Conservation (phyloP, 148 eudicot species). For the Chenopodium quinoa region DNA sequence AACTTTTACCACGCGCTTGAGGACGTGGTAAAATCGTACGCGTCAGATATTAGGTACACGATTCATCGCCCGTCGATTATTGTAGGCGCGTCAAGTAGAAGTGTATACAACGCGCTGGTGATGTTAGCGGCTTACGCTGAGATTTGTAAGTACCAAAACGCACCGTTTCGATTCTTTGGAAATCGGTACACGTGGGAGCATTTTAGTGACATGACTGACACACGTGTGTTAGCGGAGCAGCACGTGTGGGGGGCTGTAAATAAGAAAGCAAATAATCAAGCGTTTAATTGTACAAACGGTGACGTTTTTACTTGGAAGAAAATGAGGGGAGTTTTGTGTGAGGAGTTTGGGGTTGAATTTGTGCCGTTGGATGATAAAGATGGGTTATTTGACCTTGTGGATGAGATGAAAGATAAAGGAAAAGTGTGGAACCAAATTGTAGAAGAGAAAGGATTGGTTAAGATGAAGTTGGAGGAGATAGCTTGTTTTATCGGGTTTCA, state of each 20-base stretch:
- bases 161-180: constrained; percentile 38
- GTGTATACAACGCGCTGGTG: constrained; percentile 34
- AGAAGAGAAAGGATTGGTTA: constrained; percentile 32
- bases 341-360: constrained; percentile 37
- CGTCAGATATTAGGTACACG: constrained; percentile 28
- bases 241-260: constrained; percentile 44
- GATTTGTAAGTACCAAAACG: constrained; percentile 37
- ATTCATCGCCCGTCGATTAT: constrained; percentile 40
- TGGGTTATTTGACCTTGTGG: constrained; percentile 32
- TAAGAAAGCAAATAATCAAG: constrained; percentile 34
- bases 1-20: constrained; percentile 46
- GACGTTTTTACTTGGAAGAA: constrained; percentile 56
- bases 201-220: constrained; percentile 38
- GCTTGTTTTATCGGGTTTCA: constrained; percentile 26
- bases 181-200: constrained; percentile 39
- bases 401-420: constrained; percentile 40
- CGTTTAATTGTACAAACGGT: constrained; percentile 53
- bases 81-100: constrained; percentile 45
- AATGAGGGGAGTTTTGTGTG: constrained; percentile 40
- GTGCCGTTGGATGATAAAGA: constrained; percentile 30
- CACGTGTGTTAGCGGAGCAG: constrained; percentile 49
- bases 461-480: constrained; percentile 39
- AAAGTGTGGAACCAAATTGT: constrained; percentile 49
- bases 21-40: constrained; percentile 33
- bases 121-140: constrained; percentile 39